Evolutionary conservation across 2,329 filamentous ascomycete genomes (phyloP), one percentile per base, ranked within the genome.

Genomic region (Diatrype stigma): DNA sequence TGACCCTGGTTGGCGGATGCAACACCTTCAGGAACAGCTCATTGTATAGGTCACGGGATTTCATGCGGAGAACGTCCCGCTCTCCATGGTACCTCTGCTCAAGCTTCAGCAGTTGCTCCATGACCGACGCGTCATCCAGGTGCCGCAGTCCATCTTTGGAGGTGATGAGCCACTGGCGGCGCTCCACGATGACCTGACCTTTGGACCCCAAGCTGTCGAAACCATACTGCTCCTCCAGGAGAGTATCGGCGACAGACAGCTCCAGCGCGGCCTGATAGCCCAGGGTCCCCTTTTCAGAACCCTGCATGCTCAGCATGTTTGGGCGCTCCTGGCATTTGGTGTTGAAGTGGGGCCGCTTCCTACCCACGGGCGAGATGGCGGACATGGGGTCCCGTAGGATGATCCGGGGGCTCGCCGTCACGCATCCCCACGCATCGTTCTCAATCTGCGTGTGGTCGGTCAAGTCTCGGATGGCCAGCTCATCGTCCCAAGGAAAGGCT

Each of bases 281-380:
- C 63, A 88, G 75, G 17, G 84, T 87, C 40, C 86, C 86, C 64
- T 84, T 84, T 63, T 90, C 86, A 30, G 86, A 68, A 3, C 86
- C 86, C 57, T 86, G 82, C 73, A 85, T 84, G 71, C 83, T 86
- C 52, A 89, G 74, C 85, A 89, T 89, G 64, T 80, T 86, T 38
- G 86, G 86, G 21, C 81, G 70, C 63, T 87, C 84, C 45, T 77
- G 74, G 56, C 79, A 82, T 50, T 77, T 75, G 38, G 81, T 73
- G 61, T 80, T 79, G 63, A 82, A 84, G 63, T 84, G 81, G 51
- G 80, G 76, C 50, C 74, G 75, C 52, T 72, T 74, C 60, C 73
- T 73, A 47, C 68, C 68, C 37, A 69, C 70, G 50, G 71, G 70
- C 47, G 70, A 71, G 56, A 67, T 68, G 46, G 72, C 70, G 47